Evolutionary conservation across 371 early-diverging fungal genomes (phyloP), one percentile per base, ranked within the genome.

Genomic region (Mucor velutinosus): DNA sequence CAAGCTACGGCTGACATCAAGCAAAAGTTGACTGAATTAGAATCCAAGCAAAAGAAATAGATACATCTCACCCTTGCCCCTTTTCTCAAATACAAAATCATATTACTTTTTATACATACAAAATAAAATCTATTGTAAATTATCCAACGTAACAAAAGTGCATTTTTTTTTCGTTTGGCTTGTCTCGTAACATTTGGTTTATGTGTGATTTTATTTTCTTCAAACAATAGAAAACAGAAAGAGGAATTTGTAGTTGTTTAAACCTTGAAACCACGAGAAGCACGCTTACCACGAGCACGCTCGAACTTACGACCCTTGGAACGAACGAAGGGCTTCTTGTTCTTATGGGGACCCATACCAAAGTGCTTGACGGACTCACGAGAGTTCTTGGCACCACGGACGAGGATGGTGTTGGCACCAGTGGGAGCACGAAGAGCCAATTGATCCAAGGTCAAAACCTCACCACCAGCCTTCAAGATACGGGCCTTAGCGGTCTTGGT

Each of bases 261-360:
- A 70, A 83, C 89, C 91, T 94, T 94, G 93, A 91, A 96, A 79
- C 96, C 96, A 80, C 95, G 93, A 83, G 91, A 91, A 78, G 93
- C 91, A 90, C 99, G 93, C 83, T 97, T 94, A 90, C 98, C 98
- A 95, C 99, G 97, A 79, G 98, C 98, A 67, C 89, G 86, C 87
- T 98, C 98, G 87, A 97, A 97, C 94, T 99, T 99, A 89, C 99
- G 94, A 69, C 99, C 99, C 95, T 98, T 97, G 87, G 94, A 93
- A 79, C 95, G 94, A 80, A 97, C 94, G 80, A 93, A 97, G 76
- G 99, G 99, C 92, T 85, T 87, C 81, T 80, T 81, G 76, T 87
- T 78, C 86, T 90, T 89, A 76, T 90, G 88, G 79, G 97, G 95
- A 58, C 85, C 88, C 75, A 84, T 74, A 64, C 85, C 85, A 65